Evolutionary conservation across 2,329 filamentous ascomycete genomes (phyloP).

Genomic region (Bretziella fagacearum): DNA sequence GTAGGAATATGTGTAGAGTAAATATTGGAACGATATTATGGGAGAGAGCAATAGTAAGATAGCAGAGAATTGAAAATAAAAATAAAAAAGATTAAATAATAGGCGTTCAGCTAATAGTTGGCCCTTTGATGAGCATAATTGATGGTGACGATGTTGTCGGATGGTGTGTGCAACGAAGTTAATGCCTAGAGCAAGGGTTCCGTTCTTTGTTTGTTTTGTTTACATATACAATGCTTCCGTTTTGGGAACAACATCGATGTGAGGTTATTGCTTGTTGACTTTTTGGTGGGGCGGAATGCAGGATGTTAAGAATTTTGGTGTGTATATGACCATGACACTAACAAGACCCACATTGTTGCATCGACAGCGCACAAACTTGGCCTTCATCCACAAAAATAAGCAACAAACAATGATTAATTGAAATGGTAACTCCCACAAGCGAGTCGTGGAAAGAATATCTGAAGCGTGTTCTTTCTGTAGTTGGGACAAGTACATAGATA

Average conservation of each 20-base stretch:
- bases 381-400: background rate
- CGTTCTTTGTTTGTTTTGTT: background rate
- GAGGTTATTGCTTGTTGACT: background rate
- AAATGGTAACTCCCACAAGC: too few relatives aligned
- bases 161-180: too few relatives aligned
- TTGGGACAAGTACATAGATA: too few relatives aligned
- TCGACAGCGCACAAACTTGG: background rate
- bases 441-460: too few relatives aligned
- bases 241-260: conserved; percentile 1
- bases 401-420: too few relatives aligned
- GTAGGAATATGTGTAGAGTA: too few relatives aligned
- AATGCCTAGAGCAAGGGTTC: too few relatives aligned
- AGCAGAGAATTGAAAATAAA: background rate
- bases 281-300: background rate
- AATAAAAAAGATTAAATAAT: background rate
- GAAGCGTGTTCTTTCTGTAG: too few relatives aligned
- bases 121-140: too few relatives aligned
- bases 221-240: conserved; percentile 3
- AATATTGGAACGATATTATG: too few relatives aligned
- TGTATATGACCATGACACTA: background rate
- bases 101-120: too few relatives aligned
- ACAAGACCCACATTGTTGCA: background rate
- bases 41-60: background rate
- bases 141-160: too few relatives aligned
- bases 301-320: background rate